A percentile compares a stretch with the other conserved stretches of the same genome.
phyloP scores from a whole-genome alignment of 495 filamentous ascomycete species.

The Wilcoxina mikolae region DNA sequence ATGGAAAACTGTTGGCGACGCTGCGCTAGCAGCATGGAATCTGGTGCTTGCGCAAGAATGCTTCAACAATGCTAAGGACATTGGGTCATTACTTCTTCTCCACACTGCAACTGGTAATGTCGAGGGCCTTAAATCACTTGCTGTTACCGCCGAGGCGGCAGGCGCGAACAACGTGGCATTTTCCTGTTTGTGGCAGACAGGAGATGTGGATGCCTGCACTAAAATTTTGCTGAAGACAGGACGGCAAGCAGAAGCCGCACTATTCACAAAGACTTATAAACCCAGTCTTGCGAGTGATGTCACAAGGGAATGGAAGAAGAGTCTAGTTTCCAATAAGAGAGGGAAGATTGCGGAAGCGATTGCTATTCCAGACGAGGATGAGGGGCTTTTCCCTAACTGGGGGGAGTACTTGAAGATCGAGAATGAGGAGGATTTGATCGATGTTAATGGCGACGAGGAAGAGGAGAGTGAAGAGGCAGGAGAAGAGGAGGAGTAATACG shows the following conservation, averaged over 20 bases:
- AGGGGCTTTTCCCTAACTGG: conserved; percentile 91
- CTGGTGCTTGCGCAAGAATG: conserved; percentile 78
- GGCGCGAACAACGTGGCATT: conserved; percentile 87
- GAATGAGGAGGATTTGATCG: conserved; percentile 44
- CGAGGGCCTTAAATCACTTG: conserved; percentile 56
- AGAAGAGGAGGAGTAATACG: conserved; percentile 9
- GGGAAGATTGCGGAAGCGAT: conserved; percentile 66
- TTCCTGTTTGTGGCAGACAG: conserved; percentile 73
- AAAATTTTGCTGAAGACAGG: conserved; percentile 64
- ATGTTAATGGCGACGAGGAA: conserved; percentile 31
- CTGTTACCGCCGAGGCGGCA: conserved; percentile 54
- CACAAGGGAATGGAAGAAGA: conserved; percentile 62
- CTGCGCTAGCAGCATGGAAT: conserved; percentile 76
- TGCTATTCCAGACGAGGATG: conserved; percentile 72
- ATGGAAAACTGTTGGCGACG: conserved; percentile 92
- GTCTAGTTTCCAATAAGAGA: conserved; percentile 50
- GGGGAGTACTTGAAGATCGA: conserved; percentile 75
- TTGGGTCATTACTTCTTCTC: conserved; percentile 75
- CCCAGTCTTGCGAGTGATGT: conserved; percentile 58
- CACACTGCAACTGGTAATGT: conserved; percentile 67
- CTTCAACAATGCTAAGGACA: conserved; percentile 74
- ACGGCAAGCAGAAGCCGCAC: conserved; percentile 65
- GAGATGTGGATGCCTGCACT: conserved; percentile 67
- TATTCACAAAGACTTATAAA: conserved; percentile 90
- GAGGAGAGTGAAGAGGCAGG: conserved; percentile 21